Base-by-base conservation (phyloP, 768 basidiomycete genomes). In the Suillus discolor region DNA sequence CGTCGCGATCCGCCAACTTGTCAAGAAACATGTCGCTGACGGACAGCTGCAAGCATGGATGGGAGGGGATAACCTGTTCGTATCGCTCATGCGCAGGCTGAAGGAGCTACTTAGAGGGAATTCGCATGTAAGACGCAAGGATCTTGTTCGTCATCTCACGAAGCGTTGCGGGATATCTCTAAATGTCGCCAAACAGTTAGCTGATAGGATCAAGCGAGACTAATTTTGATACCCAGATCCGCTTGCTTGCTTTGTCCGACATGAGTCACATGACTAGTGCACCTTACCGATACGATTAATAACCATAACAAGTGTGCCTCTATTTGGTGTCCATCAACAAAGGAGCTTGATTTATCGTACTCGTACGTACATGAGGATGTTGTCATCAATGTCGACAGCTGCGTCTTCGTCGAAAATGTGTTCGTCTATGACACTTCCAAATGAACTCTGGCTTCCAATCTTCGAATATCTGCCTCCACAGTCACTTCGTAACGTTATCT, bases 391-490 rank as follows among this genome's bases (percentile, higher is more conserved):
- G 18, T 54, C 18, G 16, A 31, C 18, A 53, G 47, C 47, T 49
- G 51, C 15, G 51, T 53, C 51, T 28, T 53, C 51, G 51, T 28
- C 51, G 51, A 49, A 23, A 49, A 2, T 51, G 49, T 3, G 6
- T 25, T n/a, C 63, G 34, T 62, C 66, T 5, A 57, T 41, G 34
- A 53, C 23, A 11, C 66, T 81, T 38, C 80, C 80, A 1, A 75
- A 73, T 57, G 80, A 81, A 47, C 70, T 81, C 1, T 81, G 80
- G 80, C 70, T 80, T 69, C 68, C 68, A 62, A 75, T 81, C 34
- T 81, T 81, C 51, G 79, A 79, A 45, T 69, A 72, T 13, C 68
- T 81, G 44, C 59, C 65, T 0, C 71, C 77, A 0, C 42, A 39
- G 20, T 78, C 79, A 67, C 68, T 81, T 60, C 71, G 74, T 42